A percentile compares a stretch with the other conserved stretches of the same genome.
These are phyloP conservation scores for Capsella rubella DNA, from an alignment of 441 rosid species.

Conservation along the genomic window DNA sequence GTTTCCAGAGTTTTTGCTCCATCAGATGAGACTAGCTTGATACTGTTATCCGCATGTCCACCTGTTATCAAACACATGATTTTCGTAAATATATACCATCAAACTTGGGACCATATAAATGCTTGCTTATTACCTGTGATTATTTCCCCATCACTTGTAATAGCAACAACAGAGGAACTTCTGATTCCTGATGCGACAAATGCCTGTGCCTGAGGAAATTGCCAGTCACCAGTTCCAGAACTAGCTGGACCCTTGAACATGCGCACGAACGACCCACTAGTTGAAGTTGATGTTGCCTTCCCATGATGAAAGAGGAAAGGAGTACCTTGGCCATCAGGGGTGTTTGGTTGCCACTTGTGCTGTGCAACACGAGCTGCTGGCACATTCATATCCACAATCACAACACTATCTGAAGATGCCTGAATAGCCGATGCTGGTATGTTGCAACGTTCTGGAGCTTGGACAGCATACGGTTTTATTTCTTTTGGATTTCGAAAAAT, in stretches of 20 bases:
- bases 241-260: slow-evolving; percentile 88
- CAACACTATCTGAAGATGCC: slow-evolving; percentile 85
- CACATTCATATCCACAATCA: slow-evolving; percentile 82
- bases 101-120: slow-evolving; percentile 18
- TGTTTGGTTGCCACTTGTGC: slow-evolving; percentile 99
- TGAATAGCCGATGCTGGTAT: slow-evolving; percentile 95
- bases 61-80: slow-evolving; percentile 56
- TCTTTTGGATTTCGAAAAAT: slow-evolving; percentile 93
- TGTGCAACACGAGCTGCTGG: slow-evolving; percentile 94
- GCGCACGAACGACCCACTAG: slow-evolving; percentile 84
- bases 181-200: slow-evolving; percentile 89
- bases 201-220: slow-evolving; percentile 92
- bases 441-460: slow-evolving; percentile 92
- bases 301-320: slow-evolving; percentile 98
- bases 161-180: slow-evolving; percentile 82
- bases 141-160: slow-evolving; percentile 83
- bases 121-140: slow-evolving; percentile 71
- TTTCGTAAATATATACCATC: slow-evolving; percentile 16
- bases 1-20: slow-evolving; percentile 93
- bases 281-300: slow-evolving; percentile 67
- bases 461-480: slow-evolving; percentile 80
- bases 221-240: slow-evolving; percentile 74
- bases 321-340: slow-evolving; percentile 94
- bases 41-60: slow-evolving; percentile 95
- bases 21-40: slow-evolving; percentile 87